Base-by-base conservation (phyloP, 2,329 filamentous ascomycete species). In the Penicillium sp. region DNA sequence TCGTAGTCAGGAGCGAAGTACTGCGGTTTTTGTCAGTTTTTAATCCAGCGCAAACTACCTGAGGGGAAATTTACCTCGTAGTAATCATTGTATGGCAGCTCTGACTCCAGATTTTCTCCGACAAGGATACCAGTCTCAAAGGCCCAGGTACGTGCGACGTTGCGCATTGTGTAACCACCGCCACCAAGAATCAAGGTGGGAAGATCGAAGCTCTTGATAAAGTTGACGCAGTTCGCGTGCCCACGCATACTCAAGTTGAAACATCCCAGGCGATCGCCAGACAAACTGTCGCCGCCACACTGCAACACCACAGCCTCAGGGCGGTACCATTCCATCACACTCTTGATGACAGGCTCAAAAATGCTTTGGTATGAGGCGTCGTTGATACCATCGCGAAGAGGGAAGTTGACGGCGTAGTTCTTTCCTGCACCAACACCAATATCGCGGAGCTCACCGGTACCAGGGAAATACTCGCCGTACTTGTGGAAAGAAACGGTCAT, bases 41-140 rank as follows among this genome's bases (percentile, higher is more conserved):
- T 14, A 27, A n/a, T 6, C n/a, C 25, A 41, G n/a, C 12, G n/a
- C 11, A n/a, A 35, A n/a, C 7, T 42, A 43, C 45, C 8, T 25
- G 20, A 43, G 37, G n/a, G 31, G 12, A 4, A 29, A 42, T 74
- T 66, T 69, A 82, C 81, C 71, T 88, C 86, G 69, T 97, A 97
- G 74, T 97, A 97, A 78, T 97, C 93, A 61, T 96, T 97, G 74
- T 92, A 97, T 0, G 93, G 93, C 40, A 97, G 81, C n/a, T 89
- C 87, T 5, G 88, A 82, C 11, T 85, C 82, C 82, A 97, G 90
- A 27, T 90, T 83, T 57, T 92, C 85, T 26, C 90, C 90, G 20
- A 97, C 90, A 8, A 97, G 82, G 55, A 92, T 83, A 62, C 93
- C 93, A 63, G 76, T 89, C 85, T 97, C 77, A 65, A 79, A 84